phyloP scores from a whole-genome alignment of 176 grass and related monocot genomes.

The Hsuehochloa calcarea region DNA sequence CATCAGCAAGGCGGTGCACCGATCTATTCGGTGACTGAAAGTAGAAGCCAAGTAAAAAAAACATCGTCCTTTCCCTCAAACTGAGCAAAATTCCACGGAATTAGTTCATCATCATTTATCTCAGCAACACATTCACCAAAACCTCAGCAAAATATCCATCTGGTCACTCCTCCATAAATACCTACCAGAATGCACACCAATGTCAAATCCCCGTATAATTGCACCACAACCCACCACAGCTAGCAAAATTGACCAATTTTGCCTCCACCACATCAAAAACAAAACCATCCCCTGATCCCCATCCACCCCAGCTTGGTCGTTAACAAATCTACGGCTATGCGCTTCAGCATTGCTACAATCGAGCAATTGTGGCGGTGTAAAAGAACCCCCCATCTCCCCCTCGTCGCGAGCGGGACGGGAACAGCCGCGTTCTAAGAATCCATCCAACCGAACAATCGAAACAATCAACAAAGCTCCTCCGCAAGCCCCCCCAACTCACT shows the following conservation, averaged over 20 bases:
- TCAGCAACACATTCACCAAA: neutral
- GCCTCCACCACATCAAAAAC: neutral
- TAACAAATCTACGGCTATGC: neutral
- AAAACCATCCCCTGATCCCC: neutral
- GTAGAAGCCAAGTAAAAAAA: neutral
- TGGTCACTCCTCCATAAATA: neutral
- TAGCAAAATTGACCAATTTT: slow-evolving; percentile 4
- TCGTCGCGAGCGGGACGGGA: neutral
- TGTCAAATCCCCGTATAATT: neutral
- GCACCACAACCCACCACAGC: neutral
- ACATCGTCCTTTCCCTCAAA: neutral
- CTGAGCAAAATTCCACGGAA: neutral
- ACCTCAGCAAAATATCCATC: neutral
- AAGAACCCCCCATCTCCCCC: neutral
- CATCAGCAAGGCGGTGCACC: neutral
- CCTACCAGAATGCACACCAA: neutral
- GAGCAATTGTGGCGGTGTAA: neutral
- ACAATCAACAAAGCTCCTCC: slow-evolving; percentile 26
- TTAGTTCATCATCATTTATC: slow-evolving; percentile 4
- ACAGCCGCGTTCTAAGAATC: slow-evolving; percentile 11
- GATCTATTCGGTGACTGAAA: neutral
- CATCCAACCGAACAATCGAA: slow-evolving; percentile 16
- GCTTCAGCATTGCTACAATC: slow-evolving; percentile 6
- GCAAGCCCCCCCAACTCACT: slow-evolving; percentile 41
- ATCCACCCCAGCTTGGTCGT: neutral